Base-by-base conservation (phyloP, 805 yeast genomes). In the Saccharomycopsis oosterbeekiorum region DNA sequence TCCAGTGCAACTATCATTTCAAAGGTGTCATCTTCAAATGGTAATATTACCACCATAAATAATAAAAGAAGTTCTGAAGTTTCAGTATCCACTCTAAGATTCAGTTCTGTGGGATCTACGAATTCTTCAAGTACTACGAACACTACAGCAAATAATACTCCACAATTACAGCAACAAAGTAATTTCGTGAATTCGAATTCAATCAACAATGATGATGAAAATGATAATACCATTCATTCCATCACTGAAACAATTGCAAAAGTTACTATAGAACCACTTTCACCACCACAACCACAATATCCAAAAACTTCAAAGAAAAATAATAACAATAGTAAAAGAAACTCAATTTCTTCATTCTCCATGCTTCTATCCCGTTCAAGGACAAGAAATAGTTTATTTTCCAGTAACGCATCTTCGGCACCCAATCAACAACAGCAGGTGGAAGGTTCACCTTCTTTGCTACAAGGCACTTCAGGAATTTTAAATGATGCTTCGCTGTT, bases 281-380 rank as follows among this genome's bases (percentile, higher is more conserved):
- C 53, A 15, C 53, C 53, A 12, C 34, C 53, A 42, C 26, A 42
- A 17, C 24, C 50, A 6, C 50, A 42, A 10, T 42, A 8, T 11
- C n/a, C 50, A 3, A 17, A 42, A 6, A n/a, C 34, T 24, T 15
- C 53, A 5, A 34, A 21, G 8, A 47, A 15, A 47, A 47, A 47
- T 29, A 29, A 29, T 29, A 26, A n/a, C n/a, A 43, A 47, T 24
- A 47, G 53, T 47, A 47, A 47, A 47, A 47, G 53, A 21, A 47
- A 47, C 34, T 47, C 53, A 3, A 47, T 47, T 11, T 47, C 53
- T 14, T 47, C 53, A 10, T 47, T 47, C 21, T 47, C 53, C 10
- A 47, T 47, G 53, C 53, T 47, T 47, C 26, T 47, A 21, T 47
- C 53, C 15, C 53, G 53, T 26, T 47, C 53, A 47, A 47, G 53